Percentiles rank a stretch among this genome's conserved stretches.
Conservation (phyloP, 1,139 yeast species). For the Hanseniaspora uvarum region DNA sequence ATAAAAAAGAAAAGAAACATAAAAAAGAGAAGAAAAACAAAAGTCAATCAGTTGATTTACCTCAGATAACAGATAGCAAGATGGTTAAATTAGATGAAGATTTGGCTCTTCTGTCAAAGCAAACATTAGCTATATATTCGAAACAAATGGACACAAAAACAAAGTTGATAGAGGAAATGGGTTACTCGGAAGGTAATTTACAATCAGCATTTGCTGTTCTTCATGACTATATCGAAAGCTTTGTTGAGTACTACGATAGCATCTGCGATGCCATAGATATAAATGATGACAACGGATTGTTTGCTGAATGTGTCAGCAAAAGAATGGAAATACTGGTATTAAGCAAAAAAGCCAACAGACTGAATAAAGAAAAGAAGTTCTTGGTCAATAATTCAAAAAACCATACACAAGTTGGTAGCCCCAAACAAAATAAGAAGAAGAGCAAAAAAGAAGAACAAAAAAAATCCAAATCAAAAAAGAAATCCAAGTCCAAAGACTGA, state of each 20-base stretch:
- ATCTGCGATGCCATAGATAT: not conserved
- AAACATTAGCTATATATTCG: slow-evolving; percentile 1
- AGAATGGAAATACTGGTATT: slow-evolving; percentile 1
- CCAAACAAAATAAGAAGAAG: too few species aligned
- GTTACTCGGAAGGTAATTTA: not conserved
- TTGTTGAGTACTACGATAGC: slow-evolving; percentile 3
- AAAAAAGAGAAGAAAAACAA: not conserved
- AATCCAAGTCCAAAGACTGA: not conserved
- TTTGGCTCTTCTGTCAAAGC: not conserved
- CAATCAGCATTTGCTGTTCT: not conserved
- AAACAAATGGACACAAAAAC: slow-evolving; percentile 5
- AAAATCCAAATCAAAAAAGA: not conserved
- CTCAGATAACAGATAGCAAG: not conserved
- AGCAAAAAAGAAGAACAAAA: not conserved
- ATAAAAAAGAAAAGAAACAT: not conserved
- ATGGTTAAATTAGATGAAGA: not conserved
- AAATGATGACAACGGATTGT: not conserved
- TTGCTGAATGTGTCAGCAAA: slow-evolving; percentile 1
- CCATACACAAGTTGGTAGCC: not conserved
- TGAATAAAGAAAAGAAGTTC: not conserved
- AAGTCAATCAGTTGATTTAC: not conserved
- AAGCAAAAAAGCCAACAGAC: not conserved
- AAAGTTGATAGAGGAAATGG: slow-evolving; percentile 3
- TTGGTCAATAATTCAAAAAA: not conserved
- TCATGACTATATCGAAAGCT: slow-evolving; percentile 4